Evolutionary conservation across 805 yeast species (phyloP), one percentile per base, ranked within the genome.

Genomic region (Candida glaebosa): DNA sequence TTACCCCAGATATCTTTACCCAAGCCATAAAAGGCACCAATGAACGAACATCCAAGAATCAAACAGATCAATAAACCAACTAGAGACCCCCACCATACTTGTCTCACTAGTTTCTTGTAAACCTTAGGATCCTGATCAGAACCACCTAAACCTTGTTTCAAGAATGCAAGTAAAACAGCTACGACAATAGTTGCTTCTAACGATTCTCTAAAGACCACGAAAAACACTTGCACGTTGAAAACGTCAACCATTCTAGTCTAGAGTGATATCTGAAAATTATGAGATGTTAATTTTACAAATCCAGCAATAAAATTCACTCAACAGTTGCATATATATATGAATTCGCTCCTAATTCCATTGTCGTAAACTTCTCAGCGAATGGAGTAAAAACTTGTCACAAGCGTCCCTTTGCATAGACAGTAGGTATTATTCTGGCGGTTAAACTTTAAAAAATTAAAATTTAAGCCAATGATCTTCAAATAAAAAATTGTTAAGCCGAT

Each of bases 101-200:
- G 98, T 59, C 66, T 69, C n/a, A 73, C 63, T 47, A 91, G 68
- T 42, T 71, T 73, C 50, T 78, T 81, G 65, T 85, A 81, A 14
- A 85, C 67, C 14, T 44, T 54, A 19, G 69, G 67, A 51, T 80
- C 83, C 39, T 70, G 65, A 2, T 65, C 50, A 6, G 68, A 56
- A 6, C 66, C 67, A 33, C 86, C 96, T 51, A 90, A 75, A 47
- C 96, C 85, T 67, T 88, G 96, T 65, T 88, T 87, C 52, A 90
- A 74, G 70, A 91, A 91, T 26, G 98, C 95, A 43, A 91, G 73
- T 49, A 91, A 72, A 37, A 91, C 97, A 6, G 98, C 88, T 48
- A 93, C 84, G 49, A 91, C 85, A 51, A 91, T 78, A 40, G 89
- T 82, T 15, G 98, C 99, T 69, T 91, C 99, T 49, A 91, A 71